Evolutionary conservation across 306 rosid genomes (phyloP).

Genomic region (Arachis stenosperma): DNA sequence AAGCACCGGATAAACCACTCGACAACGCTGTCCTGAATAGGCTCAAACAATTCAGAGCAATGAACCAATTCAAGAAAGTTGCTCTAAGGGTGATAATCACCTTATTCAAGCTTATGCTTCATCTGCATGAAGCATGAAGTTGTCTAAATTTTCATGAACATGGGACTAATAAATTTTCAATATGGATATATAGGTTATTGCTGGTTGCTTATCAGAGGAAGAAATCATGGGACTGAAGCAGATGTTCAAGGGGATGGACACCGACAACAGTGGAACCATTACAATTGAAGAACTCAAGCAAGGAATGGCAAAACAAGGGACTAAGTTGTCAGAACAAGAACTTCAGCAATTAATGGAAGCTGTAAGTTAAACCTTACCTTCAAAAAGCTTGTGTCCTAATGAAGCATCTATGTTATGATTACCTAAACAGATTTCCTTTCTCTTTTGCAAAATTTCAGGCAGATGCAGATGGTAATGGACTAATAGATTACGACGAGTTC

Average conservation of each 20-base stretch:
- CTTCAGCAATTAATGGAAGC: conserved; percentile 94
- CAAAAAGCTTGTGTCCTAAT: conserved; percentile 10
- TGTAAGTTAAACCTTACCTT: conserved; percentile 46
- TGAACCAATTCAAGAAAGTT: conserved; percentile 96
- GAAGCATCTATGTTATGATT: not conserved
- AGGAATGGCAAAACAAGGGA: conserved; percentile 96
- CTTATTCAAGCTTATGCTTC: too few relatives aligned
- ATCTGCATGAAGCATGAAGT: not conserved
- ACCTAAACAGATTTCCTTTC: not conserved
- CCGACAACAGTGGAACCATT: conserved; percentile 94
- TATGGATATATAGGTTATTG: conserved; percentile 68
- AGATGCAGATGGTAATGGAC: conserved; percentile 97
- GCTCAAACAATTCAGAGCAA: conserved; percentile 97
- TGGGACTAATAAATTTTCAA: conserved; percentile 3
- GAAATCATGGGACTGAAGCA: conserved; percentile 97
- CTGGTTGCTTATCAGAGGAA: conserved; percentile 96
- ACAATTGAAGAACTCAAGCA: conserved; percentile 97
- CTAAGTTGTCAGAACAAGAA: conserved; percentile 80
- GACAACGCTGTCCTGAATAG: conserved; percentile 91
- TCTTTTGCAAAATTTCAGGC: conserved; percentile 59
- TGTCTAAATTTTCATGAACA: conserved; percentile 1
- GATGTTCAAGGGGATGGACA: conserved; percentile 89
- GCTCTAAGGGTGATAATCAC: conserved; percentile 73
- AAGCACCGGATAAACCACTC: conserved; percentile 95
- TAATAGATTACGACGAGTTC: conserved; percentile 94